Evolutionary conservation across 2,329 filamentous ascomycete species (phyloP), one percentile per base, ranked within the genome.

Genomic region (Diaporthe capsici): DNA sequence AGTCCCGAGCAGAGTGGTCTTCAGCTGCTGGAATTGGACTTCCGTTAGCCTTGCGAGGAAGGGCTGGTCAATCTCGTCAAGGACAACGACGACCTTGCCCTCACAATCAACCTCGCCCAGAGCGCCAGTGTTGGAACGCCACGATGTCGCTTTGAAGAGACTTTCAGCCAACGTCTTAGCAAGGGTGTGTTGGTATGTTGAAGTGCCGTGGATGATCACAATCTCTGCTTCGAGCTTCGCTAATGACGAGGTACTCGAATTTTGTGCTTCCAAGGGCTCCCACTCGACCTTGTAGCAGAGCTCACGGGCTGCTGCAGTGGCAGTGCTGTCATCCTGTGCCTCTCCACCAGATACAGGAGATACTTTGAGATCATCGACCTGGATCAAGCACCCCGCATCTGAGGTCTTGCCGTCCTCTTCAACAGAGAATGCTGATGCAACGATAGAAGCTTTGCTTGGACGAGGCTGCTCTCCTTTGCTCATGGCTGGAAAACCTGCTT

Each of bases 251-350:
- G n/a, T 17, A 15, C n/a, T 20, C 1, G 47, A 12, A 6, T 37
- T 37, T 3, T 65, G 37, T 1, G 12, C 5, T 31, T 71, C 63
- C 10, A 76, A 13, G 2, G 82, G 84, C 61, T 87, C 86, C 86
- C 86, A 88, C n/a, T 86, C 82, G 20, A 86, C 72, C 78, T 86
- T 87, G 80, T 86, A 88, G 79, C 86, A 88, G 1, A 88, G 82
- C 77, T 87, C 84, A 3, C 85, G 82, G n/a, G 84, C 79, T 2
- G 22, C 31, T 8, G 47, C 15, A 13, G 1, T 13, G 1, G 34
- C 9, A 28, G 8, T 42, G 22, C 22, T 55, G 22, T 70, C 65
- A 4, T 55, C 65, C 4, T 55, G 47, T 6, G 49, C 13, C 13
- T 55, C 65, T 17, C 49, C 49, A 34, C 34, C 47, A 22, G 65